phyloP scores from a whole-genome alignment of 768 basidiomycete genomes.

The Lepiota brunneoincarnata region DNA sequence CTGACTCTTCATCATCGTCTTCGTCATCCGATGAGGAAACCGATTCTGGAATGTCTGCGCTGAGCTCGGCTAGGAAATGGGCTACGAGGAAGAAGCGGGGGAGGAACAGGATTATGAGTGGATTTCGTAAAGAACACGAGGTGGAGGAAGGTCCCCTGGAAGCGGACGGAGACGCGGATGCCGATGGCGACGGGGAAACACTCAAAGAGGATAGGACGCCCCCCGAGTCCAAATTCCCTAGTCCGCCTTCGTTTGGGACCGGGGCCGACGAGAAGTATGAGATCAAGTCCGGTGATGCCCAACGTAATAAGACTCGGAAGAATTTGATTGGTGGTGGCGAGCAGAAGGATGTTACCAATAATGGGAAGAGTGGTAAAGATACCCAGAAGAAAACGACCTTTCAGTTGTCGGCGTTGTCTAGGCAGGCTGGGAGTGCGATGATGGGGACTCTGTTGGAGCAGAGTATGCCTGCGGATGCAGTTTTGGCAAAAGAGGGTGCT shows the following conservation, averaged over 20 bases:
- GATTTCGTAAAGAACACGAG: neutral
- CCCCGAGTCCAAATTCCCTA: conserved; percentile 17
- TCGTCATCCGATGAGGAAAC: conserved; percentile 30
- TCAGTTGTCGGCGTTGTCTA: conserved; percentile 39
- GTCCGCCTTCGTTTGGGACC: neutral
- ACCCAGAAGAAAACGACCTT: conserved; percentile 25
- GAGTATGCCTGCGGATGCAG: conserved; percentile 86
- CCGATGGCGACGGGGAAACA: conserved; percentile 26
- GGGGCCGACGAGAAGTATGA: neutral
- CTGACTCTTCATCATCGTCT: conserved; percentile 38
- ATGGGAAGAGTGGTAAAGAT: conserved; percentile 10
- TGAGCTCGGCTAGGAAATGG: conserved; percentile 6
- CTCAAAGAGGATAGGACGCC: conserved; percentile 15
- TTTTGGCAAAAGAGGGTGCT: conserved; percentile 70
- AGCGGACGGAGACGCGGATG: conserved; percentile 1
- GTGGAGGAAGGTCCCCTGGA: neutral
- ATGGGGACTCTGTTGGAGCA: conserved; percentile 63
- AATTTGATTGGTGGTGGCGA: too few species aligned
- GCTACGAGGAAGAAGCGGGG: conserved; percentile 12
- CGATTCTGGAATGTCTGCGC: conserved; percentile 12
- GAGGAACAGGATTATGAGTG: conserved; percentile 14
- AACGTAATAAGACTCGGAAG: neutral
- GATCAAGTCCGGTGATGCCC: neutral
- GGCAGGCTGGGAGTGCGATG: conserved; percentile 37
- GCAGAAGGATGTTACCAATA: too few species aligned